Evolutionary conservation across 2,329 filamentous ascomycete species (phyloP), one percentile per base, ranked within the genome.

Genomic region (Diaporthe velutina): DNA sequence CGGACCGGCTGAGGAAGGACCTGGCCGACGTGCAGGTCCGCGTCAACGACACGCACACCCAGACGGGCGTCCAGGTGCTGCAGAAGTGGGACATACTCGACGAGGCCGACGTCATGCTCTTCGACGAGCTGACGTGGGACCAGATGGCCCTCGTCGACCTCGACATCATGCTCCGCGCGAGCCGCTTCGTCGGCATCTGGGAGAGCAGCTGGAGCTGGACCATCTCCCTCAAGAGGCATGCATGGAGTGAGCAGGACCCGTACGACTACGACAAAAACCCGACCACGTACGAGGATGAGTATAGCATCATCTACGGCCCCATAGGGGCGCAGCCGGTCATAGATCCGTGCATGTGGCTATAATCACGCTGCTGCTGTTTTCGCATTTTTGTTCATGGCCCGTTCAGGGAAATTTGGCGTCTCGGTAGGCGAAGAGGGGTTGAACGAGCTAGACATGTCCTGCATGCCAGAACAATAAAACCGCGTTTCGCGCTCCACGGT

Each of bases 131-230:
- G 3, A 74, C 74, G 15, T 76, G 74, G 74, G 74, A 76, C 33
- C 74, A 76, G 72, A 68, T 76, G 74, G 74, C 74, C 10, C 74
- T 76, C 8, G 67, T 76, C 10, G 74, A 76, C 38, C 60, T 76
- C 17, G 74, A 76, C 45, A 74, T 76, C 42, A 76, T 76, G 74
- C 58, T 74, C 33, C 58, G 74, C n/a, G 72, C 74, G 10, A 74
- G 67, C 42, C 67, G 45, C n/a, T 76, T 76, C 45, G 74, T 74
- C 57, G 74, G 74, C 57, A 76, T 76, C 58, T 76, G 74, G 74
- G 72, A 76, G 67, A 76, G 74, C 54, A 76, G 74, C 50, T 76
- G 74, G 74, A 60, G 71, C 42, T 76, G 74, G 74, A 74, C 73
- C 50, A 76, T 76, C 13, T 33, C 71, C 2, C 72, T 76, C 50